These are phyloP conservation scores for Neobulgaria alba DNA, from an alignment of 2,329 filamentous ascomycete genomes.

Conservation along the genomic window DNA sequence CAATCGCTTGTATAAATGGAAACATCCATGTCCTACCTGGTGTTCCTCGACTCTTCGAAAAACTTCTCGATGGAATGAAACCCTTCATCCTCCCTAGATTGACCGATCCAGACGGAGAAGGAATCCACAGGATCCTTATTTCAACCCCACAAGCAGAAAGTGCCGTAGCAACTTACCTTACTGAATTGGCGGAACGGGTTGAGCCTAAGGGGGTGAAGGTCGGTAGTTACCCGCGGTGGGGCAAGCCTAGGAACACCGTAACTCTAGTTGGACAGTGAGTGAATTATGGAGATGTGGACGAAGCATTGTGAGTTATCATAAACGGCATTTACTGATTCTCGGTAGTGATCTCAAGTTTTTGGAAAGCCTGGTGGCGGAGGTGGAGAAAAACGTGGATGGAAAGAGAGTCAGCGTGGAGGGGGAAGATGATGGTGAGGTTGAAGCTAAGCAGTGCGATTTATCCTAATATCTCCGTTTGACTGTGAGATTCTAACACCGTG, in stretches of 20 bases:
- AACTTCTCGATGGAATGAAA: constrained; percentile 68
- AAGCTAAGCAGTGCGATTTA: constrained; percentile 11
- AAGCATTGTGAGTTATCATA: too few species aligned
- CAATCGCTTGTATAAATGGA: constrained; percentile 78
- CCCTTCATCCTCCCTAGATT: constrained; percentile 62
- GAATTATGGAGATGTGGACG: too few species aligned
- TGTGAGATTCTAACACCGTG: constrained; percentile 2
- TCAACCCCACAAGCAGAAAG: constrained; percentile 86
- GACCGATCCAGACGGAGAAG: constrained; percentile 71
- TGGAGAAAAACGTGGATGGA: constrained; percentile 68
- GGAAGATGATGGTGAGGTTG: constrained; percentile 50
- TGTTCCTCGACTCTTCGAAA: constrained; percentile 74
- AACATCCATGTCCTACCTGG: constrained; percentile 92
- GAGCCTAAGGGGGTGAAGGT: constrained; percentile 78
- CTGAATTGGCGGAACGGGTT: constrained; percentile 65
- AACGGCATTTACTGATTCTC: not conserved
- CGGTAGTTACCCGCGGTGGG: constrained; percentile 91
- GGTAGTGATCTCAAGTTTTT: constrained; percentile 62
- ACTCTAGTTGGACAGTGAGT: constrained; percentile 65
- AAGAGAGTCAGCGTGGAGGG: constrained; percentile 62
- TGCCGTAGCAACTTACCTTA: constrained; percentile 72
- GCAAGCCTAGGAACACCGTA: constrained; percentile 78
- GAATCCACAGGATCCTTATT: constrained; percentile 69
- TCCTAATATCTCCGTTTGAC: not conserved
- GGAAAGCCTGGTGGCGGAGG: constrained; percentile 69